A percentile compares a stretch with the other conserved stretches of the same genome.
phyloP scores from a whole-genome alignment of 495 filamentous ascomycete species.

The Parachaetomium inaequale region DNA sequence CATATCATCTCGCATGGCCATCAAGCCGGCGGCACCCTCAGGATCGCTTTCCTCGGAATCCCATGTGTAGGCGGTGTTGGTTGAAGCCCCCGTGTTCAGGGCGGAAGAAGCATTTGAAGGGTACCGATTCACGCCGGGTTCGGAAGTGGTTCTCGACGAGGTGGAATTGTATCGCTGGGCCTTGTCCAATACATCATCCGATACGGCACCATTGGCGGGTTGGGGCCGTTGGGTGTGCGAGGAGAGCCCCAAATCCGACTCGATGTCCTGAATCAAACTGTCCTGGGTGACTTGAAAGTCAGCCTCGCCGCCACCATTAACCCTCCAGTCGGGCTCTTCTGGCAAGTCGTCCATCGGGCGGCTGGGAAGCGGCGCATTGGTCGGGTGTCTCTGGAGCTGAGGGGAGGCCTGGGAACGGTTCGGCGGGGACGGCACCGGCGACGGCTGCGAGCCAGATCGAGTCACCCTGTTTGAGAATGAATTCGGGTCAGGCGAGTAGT shows the following conservation, averaged over 20 bases:
- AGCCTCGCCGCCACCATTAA: constrained; percentile 29
- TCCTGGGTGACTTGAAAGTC: constrained; percentile 46
- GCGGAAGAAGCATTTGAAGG: constrained; percentile 48
- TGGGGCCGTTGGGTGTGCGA: constrained; percentile 32
- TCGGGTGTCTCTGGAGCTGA: constrained; percentile 50
- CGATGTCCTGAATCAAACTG: constrained; percentile 53
- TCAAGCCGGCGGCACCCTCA: constrained; percentile 81
- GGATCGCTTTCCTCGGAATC: constrained; percentile 74
- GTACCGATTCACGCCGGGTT: constrained; percentile 37
- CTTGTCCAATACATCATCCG: constrained; percentile 42
- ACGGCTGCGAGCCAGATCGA: constrained; percentile 43
- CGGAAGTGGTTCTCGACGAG: constrained; percentile 40
- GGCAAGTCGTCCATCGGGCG: constrained; percentile 45
- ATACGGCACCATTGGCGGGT: constrained; percentile 35
- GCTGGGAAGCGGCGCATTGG: constrained; percentile 52
- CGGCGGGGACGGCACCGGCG: constrained; percentile 41
- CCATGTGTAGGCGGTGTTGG: constrained; percentile 36
- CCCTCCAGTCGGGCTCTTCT: constrained; percentile 39
- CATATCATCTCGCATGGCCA: constrained; percentile 80
- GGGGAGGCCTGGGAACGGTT: constrained; percentile 28
- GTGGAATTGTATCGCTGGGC: constrained; percentile 50
- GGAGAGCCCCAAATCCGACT: constrained; percentile 43
- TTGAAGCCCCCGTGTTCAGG: constrained; percentile 26
- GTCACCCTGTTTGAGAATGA: constrained; percentile 40
- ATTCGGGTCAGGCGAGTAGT: constrained; percentile 43